These are phyloP conservation scores for Knoxia roxburghii DNA, from an alignment of 257 asterid species.

Conservation along the genomic window DNA sequence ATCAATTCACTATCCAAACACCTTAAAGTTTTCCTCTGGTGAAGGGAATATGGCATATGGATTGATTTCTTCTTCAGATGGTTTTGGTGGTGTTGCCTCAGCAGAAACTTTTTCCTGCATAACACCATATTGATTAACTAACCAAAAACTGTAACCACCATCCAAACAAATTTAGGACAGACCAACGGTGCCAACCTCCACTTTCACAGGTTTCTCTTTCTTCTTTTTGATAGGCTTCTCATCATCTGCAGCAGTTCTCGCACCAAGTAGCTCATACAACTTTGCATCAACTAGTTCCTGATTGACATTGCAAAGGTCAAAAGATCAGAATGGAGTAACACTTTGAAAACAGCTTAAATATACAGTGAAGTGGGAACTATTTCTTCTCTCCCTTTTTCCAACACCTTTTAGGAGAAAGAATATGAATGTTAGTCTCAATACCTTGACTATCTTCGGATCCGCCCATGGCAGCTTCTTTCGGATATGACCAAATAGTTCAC, in stretches of 20 bases:
- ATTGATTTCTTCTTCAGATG: slow-evolving; percentile 79
- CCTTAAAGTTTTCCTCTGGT: slow-evolving; percentile 83
- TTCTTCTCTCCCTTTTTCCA: background rate
- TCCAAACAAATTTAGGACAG: slow-evolving; percentile 6
- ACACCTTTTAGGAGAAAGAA: background rate
- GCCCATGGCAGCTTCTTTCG: slow-evolving; percentile 97
- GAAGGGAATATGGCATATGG: slow-evolving; percentile 79
- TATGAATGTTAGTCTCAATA: slow-evolving; percentile 18
- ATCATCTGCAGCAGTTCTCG: slow-evolving; percentile 76
- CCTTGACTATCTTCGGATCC: slow-evolving; percentile 85
- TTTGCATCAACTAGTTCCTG: slow-evolving; percentile 79
- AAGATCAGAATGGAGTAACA: slow-evolving; percentile 5
- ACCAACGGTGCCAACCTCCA: slow-evolving; percentile 46
- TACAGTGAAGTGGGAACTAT: background rate
- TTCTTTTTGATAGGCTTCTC: slow-evolving; percentile 85
- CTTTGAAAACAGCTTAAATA: background rate
- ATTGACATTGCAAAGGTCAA: slow-evolving; percentile 4
- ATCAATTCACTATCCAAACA: slow-evolving; percentile 10
- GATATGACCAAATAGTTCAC: slow-evolving; percentile 63
- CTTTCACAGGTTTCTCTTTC: slow-evolving; percentile 78
- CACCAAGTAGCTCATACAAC: slow-evolving; percentile 70
- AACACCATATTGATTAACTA: slow-evolving; percentile 2
- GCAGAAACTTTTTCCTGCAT: slow-evolving; percentile 50
- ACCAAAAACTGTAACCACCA: background rate
- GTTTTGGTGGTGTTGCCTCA: slow-evolving; percentile 55